Evolutionary conservation across 768 basidiomycete genomes (phyloP), one percentile per base, ranked within the genome.

Genomic region (Hericium coralloides): DNA sequence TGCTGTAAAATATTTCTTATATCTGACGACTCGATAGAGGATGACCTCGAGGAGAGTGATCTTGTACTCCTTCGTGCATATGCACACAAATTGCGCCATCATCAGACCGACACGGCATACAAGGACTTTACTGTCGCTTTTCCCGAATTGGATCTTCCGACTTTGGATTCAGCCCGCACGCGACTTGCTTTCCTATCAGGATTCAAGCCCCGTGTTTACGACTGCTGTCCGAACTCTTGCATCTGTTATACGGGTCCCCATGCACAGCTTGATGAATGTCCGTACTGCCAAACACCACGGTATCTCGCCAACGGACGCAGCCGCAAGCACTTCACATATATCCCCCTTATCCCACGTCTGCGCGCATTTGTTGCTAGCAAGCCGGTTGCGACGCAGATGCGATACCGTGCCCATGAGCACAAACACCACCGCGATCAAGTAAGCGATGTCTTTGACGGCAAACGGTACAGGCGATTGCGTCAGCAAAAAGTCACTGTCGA

Each of bases 191-290:
- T 65, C 37, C 67, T 75, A 2, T 60, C 73, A 5, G 68, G 65
- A 0, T 64, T 77, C 45, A 59, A 64, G 22, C 70, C 73, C 0
- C 53, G 65, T 0, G 49, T 41, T 66, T 74, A 69, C 62, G 65
- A 78, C 63, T 78, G 77, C 64, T 80, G 78, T 63, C 49, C 64
- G 22, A 70, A 73, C 55, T 75, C 72, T 0, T 79, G 79, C 59
- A 63, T 63, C 47, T 69, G 67, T 55, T 79, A 64, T 58, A 62
- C 67, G 10, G 76, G 76, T 1, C 63, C 67, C 0, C 64, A 70
- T 26, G 58, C 56, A 4, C 59, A 67, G 3, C 55, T 64, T 3
- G 55, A 61, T 0, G n/a, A 37, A 10, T 80, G 78, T 55, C 69
- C 70, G 1, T 67, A 66, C 60, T 79, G 76, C 64, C 37, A 67